phyloP scores from a whole-genome alignment of 495 filamentous ascomycete genomes.

The Daldinia childiae region DNA sequence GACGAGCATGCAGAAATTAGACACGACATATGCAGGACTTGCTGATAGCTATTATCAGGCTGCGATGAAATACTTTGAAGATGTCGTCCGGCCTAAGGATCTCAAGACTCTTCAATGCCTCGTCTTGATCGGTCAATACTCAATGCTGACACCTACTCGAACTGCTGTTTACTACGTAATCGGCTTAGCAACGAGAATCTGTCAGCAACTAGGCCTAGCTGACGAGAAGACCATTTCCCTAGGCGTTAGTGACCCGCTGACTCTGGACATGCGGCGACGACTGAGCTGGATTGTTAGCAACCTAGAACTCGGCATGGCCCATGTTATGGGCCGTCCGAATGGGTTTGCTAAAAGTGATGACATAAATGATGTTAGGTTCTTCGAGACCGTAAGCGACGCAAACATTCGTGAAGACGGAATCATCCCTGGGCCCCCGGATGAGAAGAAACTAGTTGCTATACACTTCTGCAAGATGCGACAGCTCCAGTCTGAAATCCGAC shows the following conservation, averaged over 20 bases:
- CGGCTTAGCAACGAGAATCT: slow-evolving; percentile 82
- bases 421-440: slow-evolving; percentile 68
- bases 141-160: slow-evolving; percentile 85
- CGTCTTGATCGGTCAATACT: slow-evolving; percentile 88
- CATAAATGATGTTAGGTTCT: slow-evolving; percentile 83
- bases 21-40: slow-evolving; percentile 77
- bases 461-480: slow-evolving; percentile 94
- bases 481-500: slow-evolving; percentile 84
- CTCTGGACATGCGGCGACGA: slow-evolving; percentile 87
- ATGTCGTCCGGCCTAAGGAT: slow-evolving; percentile 80
- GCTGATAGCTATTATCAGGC: slow-evolving; percentile 93
- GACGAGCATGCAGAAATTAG: slow-evolving; percentile 89
- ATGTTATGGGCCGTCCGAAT: slow-evolving; percentile 84
- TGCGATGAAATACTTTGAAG: slow-evolving; percentile 81
- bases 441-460: slow-evolving; percentile 85
- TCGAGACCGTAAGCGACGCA: slow-evolving; percentile 78
- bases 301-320: slow-evolving; percentile 88
- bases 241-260: slow-evolving; percentile 64
- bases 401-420: slow-evolving; percentile 85
- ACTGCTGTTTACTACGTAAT: slow-evolving; percentile 92
- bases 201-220: slow-evolving; percentile 82
- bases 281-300: slow-evolving; percentile 85
- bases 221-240: slow-evolving; percentile 84
- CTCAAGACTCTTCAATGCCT: slow-evolving; percentile 90
- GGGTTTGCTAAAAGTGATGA: slow-evolving; percentile 81